These are phyloP conservation scores for Boletus tomentosulus DNA, from an alignment of 768 basidiomycete species.

Conservation along the genomic window DNA sequence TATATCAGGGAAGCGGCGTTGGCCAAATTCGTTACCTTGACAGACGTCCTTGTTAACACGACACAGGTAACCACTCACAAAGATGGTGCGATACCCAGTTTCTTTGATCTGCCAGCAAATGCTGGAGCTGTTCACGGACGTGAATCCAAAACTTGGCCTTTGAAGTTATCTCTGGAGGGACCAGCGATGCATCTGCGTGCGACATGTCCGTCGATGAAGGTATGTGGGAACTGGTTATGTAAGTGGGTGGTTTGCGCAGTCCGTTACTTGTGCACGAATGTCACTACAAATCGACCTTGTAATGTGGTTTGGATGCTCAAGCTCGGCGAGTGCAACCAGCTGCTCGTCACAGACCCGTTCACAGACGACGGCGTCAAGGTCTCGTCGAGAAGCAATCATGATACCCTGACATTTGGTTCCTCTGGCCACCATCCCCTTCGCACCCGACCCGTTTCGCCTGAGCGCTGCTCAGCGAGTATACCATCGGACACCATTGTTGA, in stretches of 20 bases:
- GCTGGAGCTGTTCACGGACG: slow-evolving; percentile 57
- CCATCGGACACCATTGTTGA: not conserved
- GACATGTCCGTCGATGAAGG: slow-evolving; percentile 53
- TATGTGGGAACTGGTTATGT: not conserved
- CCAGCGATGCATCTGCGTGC: slow-evolving; percentile 74
- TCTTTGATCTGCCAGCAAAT: slow-evolving; percentile 61
- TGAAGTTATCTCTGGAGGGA: slow-evolving; percentile 65
- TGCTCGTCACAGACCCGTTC: slow-evolving; percentile 19
- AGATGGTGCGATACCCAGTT: slow-evolving; percentile 58
- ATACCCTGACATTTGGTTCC: not conserved
- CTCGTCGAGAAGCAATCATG: not conserved
- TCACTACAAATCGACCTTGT: slow-evolving; percentile 1
- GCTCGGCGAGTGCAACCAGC: slow-evolving; percentile 20
- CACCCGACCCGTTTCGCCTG: slow-evolving; percentile 8
- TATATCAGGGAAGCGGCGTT: slow-evolving; percentile 82
- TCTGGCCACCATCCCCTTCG: slow-evolving; percentile 16
- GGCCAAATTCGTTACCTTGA: slow-evolving; percentile 79
- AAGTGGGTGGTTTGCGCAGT: not conserved
- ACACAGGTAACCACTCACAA: slow-evolving; percentile 1
- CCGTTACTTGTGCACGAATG: not conserved
- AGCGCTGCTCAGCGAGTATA: not conserved
- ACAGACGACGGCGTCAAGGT: slow-evolving; percentile 1
- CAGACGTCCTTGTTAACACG: not conserved
- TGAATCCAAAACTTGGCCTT: slow-evolving; percentile 82
- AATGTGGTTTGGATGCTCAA: slow-evolving; percentile 27